Evolutionary conservation across 345 rosid genomes (phyloP).

Genomic region (Eutrema yunnanense): DNA sequence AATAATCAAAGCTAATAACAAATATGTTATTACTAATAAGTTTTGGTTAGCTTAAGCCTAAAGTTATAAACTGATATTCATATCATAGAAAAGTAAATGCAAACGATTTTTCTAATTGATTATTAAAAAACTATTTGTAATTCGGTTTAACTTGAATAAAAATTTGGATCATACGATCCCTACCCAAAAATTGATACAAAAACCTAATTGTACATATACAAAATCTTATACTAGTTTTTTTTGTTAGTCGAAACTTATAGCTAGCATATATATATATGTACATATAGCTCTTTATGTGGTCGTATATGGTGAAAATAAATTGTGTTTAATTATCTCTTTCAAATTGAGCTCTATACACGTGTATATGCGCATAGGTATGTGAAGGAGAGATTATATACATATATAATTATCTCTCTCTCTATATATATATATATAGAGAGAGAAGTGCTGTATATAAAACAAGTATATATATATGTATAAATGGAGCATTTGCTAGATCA

Average conservation of each 20-base stretch:
- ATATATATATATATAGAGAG: neutral
- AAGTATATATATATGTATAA: neutral
- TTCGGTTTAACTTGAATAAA: neutral
- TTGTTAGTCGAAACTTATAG: neutral
- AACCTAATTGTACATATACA: neutral
- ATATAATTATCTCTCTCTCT: no score
- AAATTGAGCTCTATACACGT: neutral
- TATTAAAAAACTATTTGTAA: neutral
- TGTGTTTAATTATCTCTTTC: neutral
- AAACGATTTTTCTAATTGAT: neutral
- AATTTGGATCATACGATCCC: neutral
- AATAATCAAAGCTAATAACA: neutral
- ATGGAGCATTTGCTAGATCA: slow-evolving; percentile 11
- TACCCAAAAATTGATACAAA: neutral
- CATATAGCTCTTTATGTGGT: neutral
- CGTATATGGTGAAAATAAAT: neutral
- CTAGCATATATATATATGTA: neutral
- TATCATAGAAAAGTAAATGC: neutral
- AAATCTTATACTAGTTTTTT: neutral
- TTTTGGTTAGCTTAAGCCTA: neutral
- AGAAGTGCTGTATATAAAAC: neutral
- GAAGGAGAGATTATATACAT: neutral
- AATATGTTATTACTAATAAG: neutral
- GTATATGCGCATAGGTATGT: neutral
- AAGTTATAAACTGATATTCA: neutral